phyloP scores from a whole-genome alignment of 345 rosid genomes.

The Eucalyptus erythrocorys region DNA sequence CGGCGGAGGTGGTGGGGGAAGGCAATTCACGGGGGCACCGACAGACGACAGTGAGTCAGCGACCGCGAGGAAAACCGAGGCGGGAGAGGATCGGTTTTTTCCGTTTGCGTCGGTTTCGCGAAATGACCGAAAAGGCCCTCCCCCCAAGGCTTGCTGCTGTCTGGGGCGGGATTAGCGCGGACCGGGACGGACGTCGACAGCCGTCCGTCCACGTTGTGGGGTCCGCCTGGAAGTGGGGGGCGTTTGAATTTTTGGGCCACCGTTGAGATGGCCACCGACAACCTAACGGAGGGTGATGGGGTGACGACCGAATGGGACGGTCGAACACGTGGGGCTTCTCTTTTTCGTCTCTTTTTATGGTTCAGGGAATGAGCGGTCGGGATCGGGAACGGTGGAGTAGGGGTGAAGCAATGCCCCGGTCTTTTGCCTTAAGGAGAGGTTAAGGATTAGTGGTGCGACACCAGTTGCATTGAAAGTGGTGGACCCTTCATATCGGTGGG shows the following conservation, averaged over 20 bases:
- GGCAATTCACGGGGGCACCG: neutral
- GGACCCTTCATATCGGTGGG: accelerated
- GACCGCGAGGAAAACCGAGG: neutral
- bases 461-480: neutral
- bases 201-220: neutral
- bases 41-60: neutral
- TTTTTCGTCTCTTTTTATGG: neutral
- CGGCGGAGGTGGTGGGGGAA: neutral
- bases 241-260: neutral
- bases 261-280: neutral
- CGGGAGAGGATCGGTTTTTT: neutral
- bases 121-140: neutral
- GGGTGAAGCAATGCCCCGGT: neutral
- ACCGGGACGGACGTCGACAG: neutral
- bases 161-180: neutral
- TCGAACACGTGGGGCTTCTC: neutral
- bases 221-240: neutral
- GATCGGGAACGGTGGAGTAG: neutral
- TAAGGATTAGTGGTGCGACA: neutral
- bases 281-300: neutral
- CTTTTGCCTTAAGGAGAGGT: neutral
- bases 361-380: neutral
- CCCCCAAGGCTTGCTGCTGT: neutral
- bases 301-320: accelerated
- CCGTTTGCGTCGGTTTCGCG: accelerated